A percentile compares a stretch with the other conserved stretches of the same genome.
phyloP scores from a whole-genome alignment of 495 filamentous ascomycete species.

The Podospora anserina region DNA sequence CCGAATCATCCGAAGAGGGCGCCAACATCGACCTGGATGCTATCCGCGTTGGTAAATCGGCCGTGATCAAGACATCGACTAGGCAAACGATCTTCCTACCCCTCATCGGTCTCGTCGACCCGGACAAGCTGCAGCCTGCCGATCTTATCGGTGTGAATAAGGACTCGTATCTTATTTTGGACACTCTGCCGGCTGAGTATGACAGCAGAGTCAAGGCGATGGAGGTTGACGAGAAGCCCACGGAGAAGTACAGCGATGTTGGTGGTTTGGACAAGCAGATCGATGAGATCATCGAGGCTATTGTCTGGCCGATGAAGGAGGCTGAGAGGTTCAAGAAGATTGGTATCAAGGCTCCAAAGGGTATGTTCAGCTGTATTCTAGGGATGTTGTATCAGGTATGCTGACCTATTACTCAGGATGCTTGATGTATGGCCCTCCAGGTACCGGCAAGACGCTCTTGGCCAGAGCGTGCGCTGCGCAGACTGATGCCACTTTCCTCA shows the following conservation, averaged over 20 bases:
- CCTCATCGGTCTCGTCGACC: constrained; percentile 94
- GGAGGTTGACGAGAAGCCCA: constrained; percentile 99
- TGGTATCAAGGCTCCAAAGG: constrained; percentile 99
- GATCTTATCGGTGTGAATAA: constrained; percentile 99
- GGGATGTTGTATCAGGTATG: constrained; percentile 7
- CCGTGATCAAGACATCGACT: constrained; percentile 99
- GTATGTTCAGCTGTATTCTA: constrained; percentile 45
- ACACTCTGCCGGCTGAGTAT: constrained; percentile 98
- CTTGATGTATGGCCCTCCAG: constrained; percentile 96
- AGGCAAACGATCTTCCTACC: constrained; percentile 98
- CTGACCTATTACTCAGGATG: constrained; percentile 58
- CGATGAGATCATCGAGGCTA: constrained; percentile 97
- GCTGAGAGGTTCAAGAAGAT: constrained; percentile 99
- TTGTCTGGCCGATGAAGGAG: constrained; percentile 99
- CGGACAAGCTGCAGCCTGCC: constrained; percentile 85
- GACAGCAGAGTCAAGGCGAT: constrained; percentile 99
- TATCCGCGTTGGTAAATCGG: constrained; percentile 93
- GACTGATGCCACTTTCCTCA: constrained; percentile 98
- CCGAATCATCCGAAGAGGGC: constrained; percentile 92
- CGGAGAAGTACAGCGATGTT: constrained; percentile 98
- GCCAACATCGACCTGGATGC: constrained; percentile 98
- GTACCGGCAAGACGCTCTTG: constrained; percentile 95
- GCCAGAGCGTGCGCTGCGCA: constrained; percentile 96
- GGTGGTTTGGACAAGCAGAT: constrained; percentile 99
- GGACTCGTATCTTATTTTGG: constrained; percentile 97